Conservation (phyloP, 2,329 filamentous ascomycete species). For the Exophiala mesophila region DNA sequence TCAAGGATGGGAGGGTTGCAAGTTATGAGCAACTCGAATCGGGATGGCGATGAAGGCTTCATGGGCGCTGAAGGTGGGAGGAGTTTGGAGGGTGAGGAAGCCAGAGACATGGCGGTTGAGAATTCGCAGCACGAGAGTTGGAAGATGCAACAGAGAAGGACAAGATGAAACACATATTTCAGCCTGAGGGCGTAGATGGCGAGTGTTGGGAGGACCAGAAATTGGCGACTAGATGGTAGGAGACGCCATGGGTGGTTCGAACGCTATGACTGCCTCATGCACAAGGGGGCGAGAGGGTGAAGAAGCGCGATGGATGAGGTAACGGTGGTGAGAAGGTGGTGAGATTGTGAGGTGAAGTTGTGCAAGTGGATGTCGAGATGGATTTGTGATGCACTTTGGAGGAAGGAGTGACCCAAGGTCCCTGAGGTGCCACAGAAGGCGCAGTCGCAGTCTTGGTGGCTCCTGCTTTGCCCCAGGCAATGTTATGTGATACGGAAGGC, state of each 20-base stretch:
- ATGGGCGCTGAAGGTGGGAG: slow-evolving; percentile 29
- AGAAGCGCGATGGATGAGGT: background rate
- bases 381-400: background rate
- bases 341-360: background rate
- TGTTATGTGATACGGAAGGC: no score
- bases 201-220: background rate
- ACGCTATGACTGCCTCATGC: background rate
- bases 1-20: slow-evolving; percentile 55
- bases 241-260: background rate
- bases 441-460: background rate
- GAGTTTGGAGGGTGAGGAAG: background rate
- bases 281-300: background rate
- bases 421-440: background rate
- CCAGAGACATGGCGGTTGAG: background rate
- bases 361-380: background rate
- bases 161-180: slow-evolving; percentile 3
- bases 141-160: background rate
- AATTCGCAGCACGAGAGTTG: background rate
- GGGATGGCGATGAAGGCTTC: slow-evolving; percentile 55
- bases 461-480: no score
- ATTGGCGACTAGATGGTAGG: background rate
- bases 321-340: background rate
- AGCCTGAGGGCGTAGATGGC: background rate
- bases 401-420: no score
- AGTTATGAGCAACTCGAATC: slow-evolving; percentile 52